Evolutionary conservation across 805 yeast species (phyloP).

Genomic region (Starmerella vitae): DNA sequence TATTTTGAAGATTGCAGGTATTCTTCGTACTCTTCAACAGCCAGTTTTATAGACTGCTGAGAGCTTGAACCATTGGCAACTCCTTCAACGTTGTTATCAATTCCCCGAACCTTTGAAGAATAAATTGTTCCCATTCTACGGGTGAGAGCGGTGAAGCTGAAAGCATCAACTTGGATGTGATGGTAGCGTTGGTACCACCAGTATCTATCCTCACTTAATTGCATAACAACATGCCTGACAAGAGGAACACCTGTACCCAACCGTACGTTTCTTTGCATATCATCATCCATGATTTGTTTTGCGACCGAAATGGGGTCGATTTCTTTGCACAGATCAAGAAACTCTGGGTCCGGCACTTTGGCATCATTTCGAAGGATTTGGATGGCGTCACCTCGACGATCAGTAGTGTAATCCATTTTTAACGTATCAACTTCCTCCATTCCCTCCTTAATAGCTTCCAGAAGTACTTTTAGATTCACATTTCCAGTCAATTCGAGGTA

Average conservation of each 20-base stretch:
- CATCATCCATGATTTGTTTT: constrained; percentile 1
- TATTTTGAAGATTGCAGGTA: constrained; percentile 4
- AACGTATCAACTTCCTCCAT: constrained; percentile 12
- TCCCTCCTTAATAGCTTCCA: constrained; percentile 6
- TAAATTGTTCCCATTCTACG: constrained; percentile 12
- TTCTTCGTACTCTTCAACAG: constrained; percentile 7
- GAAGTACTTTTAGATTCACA: constrained; percentile 1
- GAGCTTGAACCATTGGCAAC: constrained; percentile 1
- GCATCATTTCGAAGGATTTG: neutral
- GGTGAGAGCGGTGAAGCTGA: constrained; percentile 14
- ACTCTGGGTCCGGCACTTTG: constrained; percentile 1
- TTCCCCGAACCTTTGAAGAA: constrained; percentile 1
- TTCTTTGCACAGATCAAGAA: constrained; percentile 4
- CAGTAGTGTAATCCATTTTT: constrained; percentile 5
- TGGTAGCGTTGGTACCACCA: constrained; percentile 16
- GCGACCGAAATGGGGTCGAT: neutral
- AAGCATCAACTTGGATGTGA: constrained; percentile 14
- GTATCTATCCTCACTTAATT: constrained; percentile 1
- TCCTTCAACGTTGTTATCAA: neutral
- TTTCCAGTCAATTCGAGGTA: constrained; percentile 7
- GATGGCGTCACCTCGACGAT: constrained; percentile 5
- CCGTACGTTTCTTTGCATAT: constrained; percentile 3
- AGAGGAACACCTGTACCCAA: constrained; percentile 1
- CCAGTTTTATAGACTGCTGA: neutral
- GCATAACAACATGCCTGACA: constrained; percentile 6